Conservation (phyloP, 352 stramenopile genomes). For the Phytophthora sojae region DNA sequence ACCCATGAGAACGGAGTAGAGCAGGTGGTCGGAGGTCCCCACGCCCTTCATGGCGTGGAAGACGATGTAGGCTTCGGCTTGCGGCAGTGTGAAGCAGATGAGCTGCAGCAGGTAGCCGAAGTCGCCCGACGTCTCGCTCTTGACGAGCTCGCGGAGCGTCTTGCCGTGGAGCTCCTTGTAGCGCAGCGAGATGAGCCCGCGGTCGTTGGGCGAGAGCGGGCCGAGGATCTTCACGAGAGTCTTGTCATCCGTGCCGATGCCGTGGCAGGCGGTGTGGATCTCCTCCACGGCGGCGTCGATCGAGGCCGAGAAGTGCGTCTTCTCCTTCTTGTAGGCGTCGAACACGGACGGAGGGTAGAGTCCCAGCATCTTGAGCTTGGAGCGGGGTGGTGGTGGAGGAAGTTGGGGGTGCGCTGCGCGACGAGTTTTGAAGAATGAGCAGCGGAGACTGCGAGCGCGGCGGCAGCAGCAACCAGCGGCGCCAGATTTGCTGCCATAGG, state of each 20-base stretch:
- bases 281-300: constrained; percentile 63
- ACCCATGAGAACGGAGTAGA: constrained; percentile 69
- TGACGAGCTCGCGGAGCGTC: constrained; percentile 59
- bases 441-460: neutral
- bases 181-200: constrained; percentile 53
- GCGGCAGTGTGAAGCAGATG: constrained; percentile 55
- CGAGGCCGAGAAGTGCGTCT: constrained; percentile 47
- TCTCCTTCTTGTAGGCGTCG: constrained; percentile 74
- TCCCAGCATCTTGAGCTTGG: constrained; percentile 54
- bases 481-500: neutral
- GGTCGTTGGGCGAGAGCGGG: constrained; percentile 51
- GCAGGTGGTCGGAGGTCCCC: constrained; percentile 64
- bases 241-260: constrained; percentile 74
- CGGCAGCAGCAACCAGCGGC: neutral
- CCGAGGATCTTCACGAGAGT: constrained; percentile 63
- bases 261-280: constrained; percentile 70
- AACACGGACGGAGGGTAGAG: constrained; percentile 69
- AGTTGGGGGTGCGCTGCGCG: constrained; percentile 19
- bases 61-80: constrained; percentile 70
- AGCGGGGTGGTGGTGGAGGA: neutral
- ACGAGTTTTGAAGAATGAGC: constrained; percentile 51
- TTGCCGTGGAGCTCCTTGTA: constrained; percentile 69
- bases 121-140: constrained; percentile 70
- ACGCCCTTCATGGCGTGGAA: constrained; percentile 66
- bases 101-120: constrained; percentile 71